phyloP scores from a whole-genome alignment of 176 grass and related monocot genomes.

The Elymus sibiricus region DNA sequence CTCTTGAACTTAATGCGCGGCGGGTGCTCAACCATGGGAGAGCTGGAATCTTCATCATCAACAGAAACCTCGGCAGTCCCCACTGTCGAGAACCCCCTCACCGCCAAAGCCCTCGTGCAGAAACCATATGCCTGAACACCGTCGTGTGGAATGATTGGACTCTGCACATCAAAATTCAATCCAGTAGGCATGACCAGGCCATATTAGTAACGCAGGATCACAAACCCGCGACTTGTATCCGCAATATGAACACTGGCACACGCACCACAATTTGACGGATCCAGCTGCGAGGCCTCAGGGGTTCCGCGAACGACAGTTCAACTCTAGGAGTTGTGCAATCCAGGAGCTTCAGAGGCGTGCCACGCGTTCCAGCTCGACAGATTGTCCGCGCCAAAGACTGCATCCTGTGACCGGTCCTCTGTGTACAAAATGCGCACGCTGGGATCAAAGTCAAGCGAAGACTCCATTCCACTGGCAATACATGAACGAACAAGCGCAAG shows the following conservation, averaged over 20 bases:
- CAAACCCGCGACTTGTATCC: neutral
- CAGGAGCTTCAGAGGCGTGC: neutral
- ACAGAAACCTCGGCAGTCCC: slow-evolving; percentile 32
- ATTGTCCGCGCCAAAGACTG: neutral
- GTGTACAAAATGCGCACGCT: neutral
- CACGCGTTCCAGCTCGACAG: neutral
- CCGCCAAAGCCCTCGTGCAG: neutral
- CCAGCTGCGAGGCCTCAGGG: neutral
- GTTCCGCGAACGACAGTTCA: neutral
- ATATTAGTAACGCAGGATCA: neutral
- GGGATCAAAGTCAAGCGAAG: neutral
- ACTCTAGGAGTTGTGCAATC: neutral
- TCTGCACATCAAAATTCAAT: neutral
- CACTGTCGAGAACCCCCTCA: slow-evolving; percentile 34
- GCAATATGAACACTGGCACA: neutral
- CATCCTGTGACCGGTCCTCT: slow-evolving; percentile 4
- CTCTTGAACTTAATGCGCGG: slow-evolving; percentile 79
- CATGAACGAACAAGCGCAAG: neutral
- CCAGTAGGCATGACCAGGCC: neutral
- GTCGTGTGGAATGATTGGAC: neutral
- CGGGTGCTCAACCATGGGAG: slow-evolving; percentile 45
- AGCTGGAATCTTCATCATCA: slow-evolving; percentile 32
- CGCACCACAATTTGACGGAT: slow-evolving; percentile 10
- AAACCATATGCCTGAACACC: slow-evolving; percentile 19
- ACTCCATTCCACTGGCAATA: neutral